Evolutionary conservation across 257 asterid genomes (phyloP).

Genomic region (Jasminum sambac): DNA sequence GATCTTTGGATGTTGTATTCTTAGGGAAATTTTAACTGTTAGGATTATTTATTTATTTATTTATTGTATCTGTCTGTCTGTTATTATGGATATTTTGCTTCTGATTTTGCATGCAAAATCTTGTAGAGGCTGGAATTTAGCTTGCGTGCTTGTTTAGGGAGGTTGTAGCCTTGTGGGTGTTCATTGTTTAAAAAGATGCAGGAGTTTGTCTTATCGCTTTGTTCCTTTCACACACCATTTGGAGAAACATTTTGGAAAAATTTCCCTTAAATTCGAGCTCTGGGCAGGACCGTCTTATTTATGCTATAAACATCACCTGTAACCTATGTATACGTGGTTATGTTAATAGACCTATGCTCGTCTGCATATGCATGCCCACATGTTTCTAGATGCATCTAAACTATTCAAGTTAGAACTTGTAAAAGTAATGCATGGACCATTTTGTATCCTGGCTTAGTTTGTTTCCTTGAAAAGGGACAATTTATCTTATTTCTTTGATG

Average conservation of each 20-base stretch:
- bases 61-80: neutral
- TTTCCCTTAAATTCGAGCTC: neutral
- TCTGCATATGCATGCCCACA: neutral
- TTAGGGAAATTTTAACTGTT: neutral
- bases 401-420: neutral
- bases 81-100: neutral
- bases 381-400: too few relatives aligned
- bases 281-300: neutral
- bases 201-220: neutral
- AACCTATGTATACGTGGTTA: neutral
- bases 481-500: conserved; percentile 14
- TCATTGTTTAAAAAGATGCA: neutral
- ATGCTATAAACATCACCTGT: neutral
- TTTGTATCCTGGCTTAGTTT: neutral
- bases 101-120: neutral
- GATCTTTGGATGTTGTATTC: neutral
- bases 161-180: neutral
- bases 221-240: neutral
- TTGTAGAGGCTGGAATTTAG: neutral
- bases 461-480: neutral
- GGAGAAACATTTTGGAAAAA: neutral
- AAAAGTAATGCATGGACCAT: neutral
- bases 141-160: neutral
- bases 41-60: too few relatives aligned
- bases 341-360: neutral